phyloP scores from a whole-genome alignment of 805 yeast species.

The Wickerhamiella azyma region DNA sequence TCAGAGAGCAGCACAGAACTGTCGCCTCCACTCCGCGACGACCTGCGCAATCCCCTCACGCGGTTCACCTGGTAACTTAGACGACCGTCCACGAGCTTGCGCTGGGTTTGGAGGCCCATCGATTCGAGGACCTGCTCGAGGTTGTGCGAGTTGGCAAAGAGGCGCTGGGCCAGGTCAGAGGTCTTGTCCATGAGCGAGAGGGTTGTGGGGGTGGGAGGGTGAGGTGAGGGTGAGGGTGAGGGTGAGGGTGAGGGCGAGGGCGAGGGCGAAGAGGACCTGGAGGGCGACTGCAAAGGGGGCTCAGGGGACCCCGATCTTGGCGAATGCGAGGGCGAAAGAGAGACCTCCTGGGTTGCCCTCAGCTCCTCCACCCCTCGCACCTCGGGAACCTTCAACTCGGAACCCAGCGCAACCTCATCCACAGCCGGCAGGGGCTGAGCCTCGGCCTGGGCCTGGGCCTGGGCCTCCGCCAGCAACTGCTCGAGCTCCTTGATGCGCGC shows the following conservation, averaged over 20 bases:
- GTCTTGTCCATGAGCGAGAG: constrained; percentile 26
- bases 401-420: too few relatives aligned
- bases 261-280: too few relatives aligned
- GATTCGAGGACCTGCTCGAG: constrained; percentile 52
- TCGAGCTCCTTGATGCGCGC: too few relatives aligned
- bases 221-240: neutral
- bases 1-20: neutral
- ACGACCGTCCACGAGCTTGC: constrained; percentile 30
- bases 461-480: too few relatives aligned
- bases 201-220: neutral
- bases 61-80: constrained; percentile 33
- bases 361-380: too few relatives aligned
- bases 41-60: constrained; percentile 46
- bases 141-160: constrained; percentile 24
- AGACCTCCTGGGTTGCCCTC: too few relatives aligned
- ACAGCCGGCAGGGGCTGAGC: too few relatives aligned
- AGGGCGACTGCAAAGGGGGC: constrained; percentile 3
- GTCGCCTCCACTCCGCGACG: neutral
- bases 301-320: too few relatives aligned
- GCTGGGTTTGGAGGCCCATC: constrained; percentile 58
- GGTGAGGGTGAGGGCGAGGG: too few relatives aligned
- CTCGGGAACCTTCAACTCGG: too few relatives aligned
- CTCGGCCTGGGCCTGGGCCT: too few relatives aligned
- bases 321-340: too few relatives aligned
- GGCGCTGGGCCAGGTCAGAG: constrained; percentile 31